These are phyloP conservation scores for Thelonectria olida DNA, from an alignment of 2,329 filamentous ascomycete genomes.

Conservation along the genomic window DNA sequence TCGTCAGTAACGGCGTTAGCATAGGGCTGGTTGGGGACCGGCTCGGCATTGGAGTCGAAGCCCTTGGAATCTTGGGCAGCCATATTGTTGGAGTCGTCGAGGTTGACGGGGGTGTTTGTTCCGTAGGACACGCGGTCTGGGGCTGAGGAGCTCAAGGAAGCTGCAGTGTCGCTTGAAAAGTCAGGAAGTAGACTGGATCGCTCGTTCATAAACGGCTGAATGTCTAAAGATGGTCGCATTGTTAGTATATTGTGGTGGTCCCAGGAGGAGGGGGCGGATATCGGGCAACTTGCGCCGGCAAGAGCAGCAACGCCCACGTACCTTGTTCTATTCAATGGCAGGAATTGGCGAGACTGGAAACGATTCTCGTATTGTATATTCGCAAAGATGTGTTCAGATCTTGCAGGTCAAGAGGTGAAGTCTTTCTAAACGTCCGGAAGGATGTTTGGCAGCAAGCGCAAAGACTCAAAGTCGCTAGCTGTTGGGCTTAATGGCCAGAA, in stretches of 20 bases:
- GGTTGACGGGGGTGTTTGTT: background rate
- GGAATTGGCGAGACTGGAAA: background rate
- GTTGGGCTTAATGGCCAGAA: constrained; percentile 50
- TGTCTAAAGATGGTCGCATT: background rate
- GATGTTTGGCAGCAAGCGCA: constrained; percentile 64
- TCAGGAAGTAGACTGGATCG: constrained; percentile 20
- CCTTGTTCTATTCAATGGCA: constrained; percentile 22
- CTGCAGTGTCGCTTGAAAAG: background rate
- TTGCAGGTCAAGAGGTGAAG: constrained; percentile 42
- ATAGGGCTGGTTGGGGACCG: constrained; percentile 10
- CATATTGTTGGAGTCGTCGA: background rate
- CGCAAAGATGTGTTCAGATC: background rate
- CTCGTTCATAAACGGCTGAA: constrained; percentile 25
- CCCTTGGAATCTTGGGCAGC: constrained; percentile 36
- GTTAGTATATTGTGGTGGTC: no score
- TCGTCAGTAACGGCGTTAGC: constrained; percentile 20
- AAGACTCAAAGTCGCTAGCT: constrained; percentile 74
- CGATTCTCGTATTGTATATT: background rate
- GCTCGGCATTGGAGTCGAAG: constrained; percentile 27
- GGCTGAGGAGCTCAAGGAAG: constrained; percentile 11
- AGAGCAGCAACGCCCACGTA: constrained; percentile 6
- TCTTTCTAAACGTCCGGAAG: constrained; percentile 64
- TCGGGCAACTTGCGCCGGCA: background rate
- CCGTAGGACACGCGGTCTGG: constrained; percentile 14
- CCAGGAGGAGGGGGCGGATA: background rate